Evolutionary conservation across 2,329 filamentous ascomycete genomes (phyloP).

Genomic region (Fusarium algeriense): DNA sequence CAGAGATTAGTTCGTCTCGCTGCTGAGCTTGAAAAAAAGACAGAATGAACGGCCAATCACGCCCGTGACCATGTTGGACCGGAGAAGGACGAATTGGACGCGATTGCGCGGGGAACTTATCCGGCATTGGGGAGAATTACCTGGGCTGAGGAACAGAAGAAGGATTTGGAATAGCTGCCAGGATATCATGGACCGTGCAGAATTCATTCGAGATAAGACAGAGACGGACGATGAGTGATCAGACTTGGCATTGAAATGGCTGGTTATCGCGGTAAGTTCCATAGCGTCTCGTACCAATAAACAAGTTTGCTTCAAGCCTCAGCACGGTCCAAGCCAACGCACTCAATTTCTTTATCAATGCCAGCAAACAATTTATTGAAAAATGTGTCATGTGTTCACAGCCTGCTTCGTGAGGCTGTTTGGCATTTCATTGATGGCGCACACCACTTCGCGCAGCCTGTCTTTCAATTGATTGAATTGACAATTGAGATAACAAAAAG

Average conservation of each 20-base stretch:
- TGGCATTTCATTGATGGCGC: neutral
- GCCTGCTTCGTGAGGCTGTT: neutral
- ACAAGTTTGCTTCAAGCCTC: neutral
- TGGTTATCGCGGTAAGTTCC: neutral
- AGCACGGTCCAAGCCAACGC: neutral
- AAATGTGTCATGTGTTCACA: neutral
- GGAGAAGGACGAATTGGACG: neutral
- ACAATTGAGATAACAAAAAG: neutral
- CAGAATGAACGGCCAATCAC: neutral
- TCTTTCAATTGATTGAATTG: neutral
- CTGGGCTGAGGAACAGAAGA: slow-evolving; percentile 13
- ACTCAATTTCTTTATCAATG: neutral
- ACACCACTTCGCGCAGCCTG: neutral
- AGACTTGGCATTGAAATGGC: neutral
- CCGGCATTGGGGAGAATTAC: neutral
- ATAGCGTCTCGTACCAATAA: neutral
- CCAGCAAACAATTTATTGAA: neutral
- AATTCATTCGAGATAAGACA: neutral
- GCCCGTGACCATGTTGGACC: neutral
- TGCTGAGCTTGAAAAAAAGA: neutral
- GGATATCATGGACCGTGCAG: neutral
- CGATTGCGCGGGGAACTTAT: neutral
- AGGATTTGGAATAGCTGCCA: slow-evolving; percentile 22
- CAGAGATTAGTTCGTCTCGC: neutral
- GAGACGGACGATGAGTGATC: neutral